Evolutionary conservation across 1,284 basidiomycete species (phyloP).

Genomic region (Spongispora temasekensis): DNA sequence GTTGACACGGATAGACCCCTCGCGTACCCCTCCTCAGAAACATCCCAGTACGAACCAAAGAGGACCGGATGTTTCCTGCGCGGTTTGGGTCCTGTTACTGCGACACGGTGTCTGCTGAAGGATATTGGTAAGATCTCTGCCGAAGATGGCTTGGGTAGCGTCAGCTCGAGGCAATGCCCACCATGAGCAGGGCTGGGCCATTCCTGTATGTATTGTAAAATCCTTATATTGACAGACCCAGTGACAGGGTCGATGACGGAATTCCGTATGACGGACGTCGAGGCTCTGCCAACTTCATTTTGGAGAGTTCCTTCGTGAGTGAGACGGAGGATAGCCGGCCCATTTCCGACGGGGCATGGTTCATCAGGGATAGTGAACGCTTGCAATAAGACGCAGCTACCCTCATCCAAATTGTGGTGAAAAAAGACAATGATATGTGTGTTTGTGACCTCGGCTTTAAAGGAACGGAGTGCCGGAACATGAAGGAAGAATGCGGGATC

Average conservation of each 20-base stretch:
- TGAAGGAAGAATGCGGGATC: too few relatives aligned
- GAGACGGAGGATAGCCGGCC: background rate
- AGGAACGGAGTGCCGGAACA: too few relatives aligned
- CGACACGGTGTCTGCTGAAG: background rate
- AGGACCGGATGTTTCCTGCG: too few relatives aligned
- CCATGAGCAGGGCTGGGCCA: background rate
- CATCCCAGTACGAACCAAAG: background rate
- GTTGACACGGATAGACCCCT: background rate
- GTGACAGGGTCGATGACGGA: background rate
- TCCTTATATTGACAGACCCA: background rate
- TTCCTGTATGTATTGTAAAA: background rate
- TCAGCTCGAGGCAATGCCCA: background rate
- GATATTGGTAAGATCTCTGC: background rate
- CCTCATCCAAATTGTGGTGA: background rate
- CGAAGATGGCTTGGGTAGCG: background rate
- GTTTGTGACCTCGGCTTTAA: background rate
- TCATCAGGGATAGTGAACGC: background rate
- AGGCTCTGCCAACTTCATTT: background rate
- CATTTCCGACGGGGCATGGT: background rate
- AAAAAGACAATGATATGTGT: background rate
- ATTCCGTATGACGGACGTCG: background rate
- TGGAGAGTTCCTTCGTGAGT: background rate
- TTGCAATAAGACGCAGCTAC: background rate
- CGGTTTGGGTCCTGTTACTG: background rate
- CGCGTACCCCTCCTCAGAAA: background rate